Base-by-base conservation (phyloP, 306 rosid genomes). In the Quercus suber region DNA sequence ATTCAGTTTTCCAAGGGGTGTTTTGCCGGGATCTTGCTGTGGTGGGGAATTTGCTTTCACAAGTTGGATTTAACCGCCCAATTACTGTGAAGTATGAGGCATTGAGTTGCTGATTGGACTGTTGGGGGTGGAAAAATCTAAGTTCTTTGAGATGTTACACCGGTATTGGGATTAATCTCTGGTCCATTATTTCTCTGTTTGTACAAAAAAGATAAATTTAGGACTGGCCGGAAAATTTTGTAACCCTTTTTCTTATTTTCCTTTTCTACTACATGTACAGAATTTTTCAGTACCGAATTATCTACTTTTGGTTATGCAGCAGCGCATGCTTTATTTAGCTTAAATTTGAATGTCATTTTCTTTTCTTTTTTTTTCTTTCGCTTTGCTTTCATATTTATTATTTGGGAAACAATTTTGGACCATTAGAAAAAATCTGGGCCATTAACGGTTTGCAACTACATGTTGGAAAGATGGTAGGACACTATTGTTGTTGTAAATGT, bases 11-110 rank as follows among this genome's bases (percentile, higher is more conserved):
- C 78, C 97, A 93, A 73, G 99, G 99, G 23, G 96, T 90, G 37
- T 96, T 96, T 76, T 96, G 98, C 89, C 88, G 99, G 5, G 99
- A 96, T 60, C 70, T 96, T 20, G 84, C 98, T 0, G 92, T 75
- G 55, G 99, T 96, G 9, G 99, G 99, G 45, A 91, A 58, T 82
- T 49, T 96, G 84, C 89, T 96, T 4, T 85, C 98, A 1, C 97
- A 89, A 76, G 97, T 67, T 25, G 93, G 97, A 31, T 85, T 90
- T 63, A 93, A 93, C 80, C 88, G 92, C 31, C 94, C 98, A 18
- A 83, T 96, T 73, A 89, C 93, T 19, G 86, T 96, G 49, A 96
- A 96, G 84, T 96, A 90, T 45, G 99, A 96, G 79, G 98, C 96
- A 0, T 76, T 96, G 78, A 96, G 94, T 89, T 96, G 98, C 85